phyloP scores from a whole-genome alignment of 139 green algal genomes.

The Penium margaritaceum region DNA sequence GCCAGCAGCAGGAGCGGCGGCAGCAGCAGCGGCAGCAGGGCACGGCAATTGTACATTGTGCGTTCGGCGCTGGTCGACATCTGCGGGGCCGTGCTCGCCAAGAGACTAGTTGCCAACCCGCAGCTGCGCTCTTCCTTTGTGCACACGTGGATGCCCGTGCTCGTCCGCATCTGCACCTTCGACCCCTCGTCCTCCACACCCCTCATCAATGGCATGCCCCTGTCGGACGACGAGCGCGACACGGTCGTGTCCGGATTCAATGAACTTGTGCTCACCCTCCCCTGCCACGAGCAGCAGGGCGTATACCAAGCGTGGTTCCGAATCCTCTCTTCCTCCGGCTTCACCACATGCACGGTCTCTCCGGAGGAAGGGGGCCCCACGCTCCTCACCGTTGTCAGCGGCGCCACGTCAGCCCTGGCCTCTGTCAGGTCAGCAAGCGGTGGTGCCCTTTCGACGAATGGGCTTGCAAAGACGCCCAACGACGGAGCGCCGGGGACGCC shows the following conservation, averaged over 20 bases:
- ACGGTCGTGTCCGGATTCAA: conserved; percentile 3
- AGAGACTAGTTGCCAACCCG: neutral
- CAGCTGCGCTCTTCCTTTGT: conserved; percentile 1
- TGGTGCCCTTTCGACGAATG: no score
- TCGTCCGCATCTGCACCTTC: no score
- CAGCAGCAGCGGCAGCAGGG: neutral
- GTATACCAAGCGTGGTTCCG: neutral
- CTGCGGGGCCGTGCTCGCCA: neutral
- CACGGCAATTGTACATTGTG: conserved; percentile 7
- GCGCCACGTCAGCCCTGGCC: no score
- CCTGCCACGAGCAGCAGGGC: neutral
- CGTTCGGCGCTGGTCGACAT: neutral
- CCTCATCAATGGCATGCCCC: neutral
- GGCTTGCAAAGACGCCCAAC: no score
- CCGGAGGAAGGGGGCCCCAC: no score
- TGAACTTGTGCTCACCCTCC: neutral
- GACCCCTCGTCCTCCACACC: no score
- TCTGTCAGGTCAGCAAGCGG: no score
- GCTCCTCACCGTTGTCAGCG: no score
- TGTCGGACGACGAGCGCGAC: neutral
- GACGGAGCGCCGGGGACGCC: no score
- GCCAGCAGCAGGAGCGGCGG: no score
- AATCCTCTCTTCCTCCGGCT: no score
- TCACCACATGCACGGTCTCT: no score
- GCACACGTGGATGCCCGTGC: neutral